A percentile compares a stretch with the other conserved stretches of the same genome.
Evolutionary conservation across 75 land plant species (phyloP).

Genomic region (Larix kaempferi): DNA sequence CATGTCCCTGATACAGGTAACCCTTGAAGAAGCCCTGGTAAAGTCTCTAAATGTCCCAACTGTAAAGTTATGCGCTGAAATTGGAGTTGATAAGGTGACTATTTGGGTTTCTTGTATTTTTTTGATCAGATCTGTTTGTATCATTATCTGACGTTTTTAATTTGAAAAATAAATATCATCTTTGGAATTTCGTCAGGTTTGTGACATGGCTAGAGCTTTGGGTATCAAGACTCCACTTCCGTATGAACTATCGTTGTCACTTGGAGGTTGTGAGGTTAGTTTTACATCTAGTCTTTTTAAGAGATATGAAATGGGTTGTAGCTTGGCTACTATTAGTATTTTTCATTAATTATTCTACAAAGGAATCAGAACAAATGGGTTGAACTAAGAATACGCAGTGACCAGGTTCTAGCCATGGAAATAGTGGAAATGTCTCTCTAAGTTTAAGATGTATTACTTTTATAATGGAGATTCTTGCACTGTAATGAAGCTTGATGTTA

Average conservation of each 20-base stretch:
- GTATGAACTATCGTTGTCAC: conserved; percentile 29
- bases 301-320: not conserved
- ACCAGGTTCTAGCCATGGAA: not conserved
- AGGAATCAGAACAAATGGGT: not conserved
- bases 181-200: conserved; percentile 21
- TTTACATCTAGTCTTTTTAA: not conserved
- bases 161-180: not conserved
- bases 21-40: conserved; percentile 37
- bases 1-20: conserved; percentile 18
- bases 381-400: not conserved
- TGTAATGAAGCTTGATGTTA: not conserved
- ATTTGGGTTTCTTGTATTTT: not conserved
- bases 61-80: conserved; percentile 38
- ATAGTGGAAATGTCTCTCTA: not conserved
- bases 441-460: not conserved
- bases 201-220: conserved; percentile 33
- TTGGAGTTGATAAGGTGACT: conserved; percentile 21
- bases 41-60: conserved; percentile 35
- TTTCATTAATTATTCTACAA: not conserved
- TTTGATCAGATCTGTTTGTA: not conserved
- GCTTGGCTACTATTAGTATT: not conserved
- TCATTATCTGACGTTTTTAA: not conserved
- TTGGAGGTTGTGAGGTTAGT: conserved; percentile 50
- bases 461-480: not conserved
- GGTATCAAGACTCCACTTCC: conserved; percentile 40